Percentiles rank a stretch among this genome's conserved stretches.
phyloP scores from a whole-genome alignment of 768 basidiomycete species.

The Boletus rufocinnamomeus region DNA sequence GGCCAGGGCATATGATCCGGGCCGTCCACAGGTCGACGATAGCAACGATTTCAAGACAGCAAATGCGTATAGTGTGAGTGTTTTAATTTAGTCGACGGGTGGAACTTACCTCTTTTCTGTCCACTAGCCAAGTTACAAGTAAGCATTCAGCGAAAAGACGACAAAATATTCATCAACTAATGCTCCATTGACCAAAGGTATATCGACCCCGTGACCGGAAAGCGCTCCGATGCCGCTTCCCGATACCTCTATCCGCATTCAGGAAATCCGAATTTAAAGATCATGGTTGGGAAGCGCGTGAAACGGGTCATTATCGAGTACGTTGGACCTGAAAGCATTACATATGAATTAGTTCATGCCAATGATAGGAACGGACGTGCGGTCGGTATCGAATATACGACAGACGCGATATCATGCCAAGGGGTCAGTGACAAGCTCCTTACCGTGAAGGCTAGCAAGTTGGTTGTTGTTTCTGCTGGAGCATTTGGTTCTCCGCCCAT shows the following conservation, averaged over 20 bases:
- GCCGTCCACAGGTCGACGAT: too few relatives aligned
- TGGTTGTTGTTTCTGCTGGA: too few relatives aligned
- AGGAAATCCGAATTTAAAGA: constrained; percentile 32
- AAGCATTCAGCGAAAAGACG: neutral
- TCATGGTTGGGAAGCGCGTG: too few relatives aligned
- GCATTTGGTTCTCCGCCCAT: constrained; percentile 59
- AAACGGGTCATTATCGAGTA: too few relatives aligned
- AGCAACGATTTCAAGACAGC: too few relatives aligned
- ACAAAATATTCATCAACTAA: neutral
- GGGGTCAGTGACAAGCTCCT: constrained; percentile 6
- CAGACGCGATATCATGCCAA: constrained; percentile 28
- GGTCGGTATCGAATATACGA: constrained; percentile 39
- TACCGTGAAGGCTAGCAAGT: constrained; percentile 31
- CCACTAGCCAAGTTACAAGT: too few relatives aligned
- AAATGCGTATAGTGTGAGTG: constrained; percentile 29
- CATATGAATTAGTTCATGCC: neutral
- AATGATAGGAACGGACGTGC: constrained; percentile 36
- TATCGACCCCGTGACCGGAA: constrained; percentile 45
- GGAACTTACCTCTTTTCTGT: neutral
- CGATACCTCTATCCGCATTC: constrained; percentile 39
- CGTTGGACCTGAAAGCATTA: neutral
- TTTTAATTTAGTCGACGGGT: neutral
- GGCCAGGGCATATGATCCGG: constrained; percentile 48
- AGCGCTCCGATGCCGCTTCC: constrained; percentile 36
- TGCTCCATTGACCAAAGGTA: constrained; percentile 42